phyloP scores from a whole-genome alignment of 768 basidiomycete species.

The Boletus eberwhitei region DNA sequence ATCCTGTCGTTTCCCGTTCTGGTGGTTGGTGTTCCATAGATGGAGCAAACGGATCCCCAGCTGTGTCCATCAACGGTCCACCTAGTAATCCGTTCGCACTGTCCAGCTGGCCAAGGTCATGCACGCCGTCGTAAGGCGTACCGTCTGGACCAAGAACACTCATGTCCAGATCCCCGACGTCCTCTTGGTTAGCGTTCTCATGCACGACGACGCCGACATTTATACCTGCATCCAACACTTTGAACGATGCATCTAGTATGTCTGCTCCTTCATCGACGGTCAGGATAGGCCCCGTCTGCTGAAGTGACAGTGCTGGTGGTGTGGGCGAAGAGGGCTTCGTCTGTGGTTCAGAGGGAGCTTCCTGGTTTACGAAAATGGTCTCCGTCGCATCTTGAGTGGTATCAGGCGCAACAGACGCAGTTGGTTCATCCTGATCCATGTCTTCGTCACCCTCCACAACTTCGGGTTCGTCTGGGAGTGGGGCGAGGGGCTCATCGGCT shows the following conservation, averaged over 20 bases:
- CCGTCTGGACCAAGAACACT: slow-evolving; percentile 64
- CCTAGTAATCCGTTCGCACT: slow-evolving; percentile 52
- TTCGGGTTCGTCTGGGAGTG: slow-evolving; percentile 75
- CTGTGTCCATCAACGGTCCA: slow-evolving; percentile 56
- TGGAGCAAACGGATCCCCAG: slow-evolving; percentile 56
- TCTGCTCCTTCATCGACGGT: slow-evolving; percentile 38
- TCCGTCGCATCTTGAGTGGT: slow-evolving; percentile 38
- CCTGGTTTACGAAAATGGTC: slow-evolving; percentile 32
- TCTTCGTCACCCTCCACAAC: slow-evolving; percentile 74
- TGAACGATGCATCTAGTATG: slow-evolving; percentile 53
- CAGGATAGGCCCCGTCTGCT: slow-evolving; percentile 44
- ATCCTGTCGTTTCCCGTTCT: slow-evolving; percentile 11
- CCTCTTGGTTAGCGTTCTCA: slow-evolving; percentile 27
- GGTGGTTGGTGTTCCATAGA: slow-evolving; percentile 21
- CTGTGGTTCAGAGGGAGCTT: slow-evolving; percentile 45
- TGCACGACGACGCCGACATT: slow-evolving; percentile 41
- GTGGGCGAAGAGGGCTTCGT: slow-evolving; percentile 68
- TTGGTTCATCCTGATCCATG: slow-evolving; percentile 62
- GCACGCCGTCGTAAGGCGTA: slow-evolving; percentile 48
- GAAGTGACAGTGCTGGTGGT: slow-evolving; percentile 58
- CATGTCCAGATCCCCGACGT: slow-evolving; percentile 57
- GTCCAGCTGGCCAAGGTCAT: slow-evolving; percentile 58
- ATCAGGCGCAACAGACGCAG: slow-evolving; percentile 41
- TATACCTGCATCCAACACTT: slow-evolving; percentile 48
- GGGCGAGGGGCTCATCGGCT: slow-evolving; percentile 75